Evolutionary conservation across 2,329 filamentous ascomycete genomes (phyloP).

Genomic region (Nannizziopsis barbatae): DNA sequence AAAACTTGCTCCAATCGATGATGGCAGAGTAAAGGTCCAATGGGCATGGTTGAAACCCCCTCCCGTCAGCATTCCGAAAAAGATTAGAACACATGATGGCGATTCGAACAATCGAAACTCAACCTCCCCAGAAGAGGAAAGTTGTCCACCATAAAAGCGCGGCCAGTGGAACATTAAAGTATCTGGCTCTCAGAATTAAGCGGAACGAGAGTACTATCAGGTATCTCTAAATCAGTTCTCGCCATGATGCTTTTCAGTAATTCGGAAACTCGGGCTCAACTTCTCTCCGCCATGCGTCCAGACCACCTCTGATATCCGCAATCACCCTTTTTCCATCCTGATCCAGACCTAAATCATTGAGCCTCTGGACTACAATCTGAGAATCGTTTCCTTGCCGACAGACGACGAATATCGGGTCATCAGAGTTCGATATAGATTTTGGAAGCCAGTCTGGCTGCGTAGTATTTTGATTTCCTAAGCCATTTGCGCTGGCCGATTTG

Average conservation of each 20-base stretch:
- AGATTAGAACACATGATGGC: neutral
- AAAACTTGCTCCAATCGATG: slow-evolving; percentile 36
- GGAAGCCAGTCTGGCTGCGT: slow-evolving; percentile 1
- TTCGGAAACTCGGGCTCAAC: slow-evolving; percentile 34
- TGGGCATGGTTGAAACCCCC: slow-evolving; percentile 42
- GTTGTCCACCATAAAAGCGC: too few relatives aligned
- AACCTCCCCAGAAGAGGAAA: neutral
- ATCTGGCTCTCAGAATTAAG: too few relatives aligned
- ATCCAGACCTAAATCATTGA: slow-evolving; percentile 32
- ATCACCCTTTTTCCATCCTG: slow-evolving; percentile 26
- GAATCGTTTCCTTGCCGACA: slow-evolving; percentile 42
- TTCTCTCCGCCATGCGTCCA: slow-evolving; percentile 34
- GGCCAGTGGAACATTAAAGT: too few relatives aligned
- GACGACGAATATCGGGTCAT: slow-evolving; percentile 33
- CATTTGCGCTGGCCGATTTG: neutral
- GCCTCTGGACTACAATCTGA: slow-evolving; percentile 34
- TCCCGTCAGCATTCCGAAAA: slow-evolving; percentile 18
- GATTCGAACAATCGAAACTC: neutral
- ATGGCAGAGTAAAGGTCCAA: slow-evolving; percentile 39
- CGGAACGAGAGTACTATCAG: too few relatives aligned
- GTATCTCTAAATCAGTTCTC: too few relatives aligned
- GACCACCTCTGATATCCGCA: slow-evolving; percentile 34
- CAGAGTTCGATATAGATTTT: neutral
- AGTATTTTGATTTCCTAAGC: neutral
- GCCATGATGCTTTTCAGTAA: slow-evolving; percentile 24